Percentiles rank a stretch among this genome's conserved stretches.
phyloP scores from a whole-genome alignment of 176 grass and related monocot genomes.

The Carex scoparia region DNA sequence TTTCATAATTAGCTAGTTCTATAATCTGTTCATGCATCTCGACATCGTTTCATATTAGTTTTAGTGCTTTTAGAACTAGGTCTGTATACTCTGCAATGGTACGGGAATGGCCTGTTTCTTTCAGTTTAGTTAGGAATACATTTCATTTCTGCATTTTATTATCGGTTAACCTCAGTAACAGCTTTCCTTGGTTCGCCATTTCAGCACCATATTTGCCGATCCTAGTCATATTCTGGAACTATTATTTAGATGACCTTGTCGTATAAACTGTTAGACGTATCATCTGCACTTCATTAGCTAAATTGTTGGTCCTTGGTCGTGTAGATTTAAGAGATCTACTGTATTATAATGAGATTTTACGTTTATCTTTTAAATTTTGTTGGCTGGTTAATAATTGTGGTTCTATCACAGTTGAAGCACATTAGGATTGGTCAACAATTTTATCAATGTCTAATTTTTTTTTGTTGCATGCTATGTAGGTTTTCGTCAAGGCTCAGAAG shows the following conservation, averaged over 20 bases:
- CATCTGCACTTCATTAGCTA: neutral
- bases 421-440: neutral
- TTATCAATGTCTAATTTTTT: neutral
- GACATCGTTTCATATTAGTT: neutral
- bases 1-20: neutral
- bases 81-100: neutral
- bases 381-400: neutral
- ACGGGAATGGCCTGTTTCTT: neutral
- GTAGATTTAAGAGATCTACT: neutral
- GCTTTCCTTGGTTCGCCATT: neutral
- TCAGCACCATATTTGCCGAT: neutral
- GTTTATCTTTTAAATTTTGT: neutral
- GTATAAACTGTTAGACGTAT: neutral
- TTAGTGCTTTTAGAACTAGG: neutral
- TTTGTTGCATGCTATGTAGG: slow-evolving; percentile 17
- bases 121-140: neutral
- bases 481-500: slow-evolving; percentile 63
- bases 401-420: neutral
- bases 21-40: neutral
- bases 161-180: neutral
- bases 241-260: neutral
- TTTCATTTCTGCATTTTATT: neutral
- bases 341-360: neutral
- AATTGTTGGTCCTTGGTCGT: neutral
- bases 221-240: neutral